These are phyloP conservation scores for Nemophila menziesii DNA, from an alignment of 257 asterid genomes.

Conservation along the genomic window DNA sequence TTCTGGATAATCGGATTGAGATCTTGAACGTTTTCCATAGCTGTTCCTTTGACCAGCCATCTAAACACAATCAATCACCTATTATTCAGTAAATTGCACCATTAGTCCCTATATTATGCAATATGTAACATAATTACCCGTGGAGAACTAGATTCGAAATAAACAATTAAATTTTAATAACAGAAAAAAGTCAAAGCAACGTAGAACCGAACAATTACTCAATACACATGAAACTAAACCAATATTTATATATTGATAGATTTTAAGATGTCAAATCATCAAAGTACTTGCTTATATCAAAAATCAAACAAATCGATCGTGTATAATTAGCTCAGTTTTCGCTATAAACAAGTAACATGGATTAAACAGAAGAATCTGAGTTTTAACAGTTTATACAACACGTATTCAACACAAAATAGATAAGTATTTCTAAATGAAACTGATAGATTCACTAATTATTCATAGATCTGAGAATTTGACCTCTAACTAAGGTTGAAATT, in stretches of 20 bases:
- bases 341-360: not conserved
- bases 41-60: slow-evolving; percentile 87
- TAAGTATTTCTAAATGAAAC: too few relatives aligned
- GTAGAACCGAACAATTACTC: not conserved
- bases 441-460: not conserved
- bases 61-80: slow-evolving; percentile 16
- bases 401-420: not conserved
- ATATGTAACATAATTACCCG: too few relatives aligned
- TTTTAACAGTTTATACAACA: not conserved
- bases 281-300: not conserved
- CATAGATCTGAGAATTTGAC: slow-evolving; percentile 8
- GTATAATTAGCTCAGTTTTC: too few relatives aligned
- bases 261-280: not conserved
- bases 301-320: not conserved
- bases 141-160: too few relatives aligned
- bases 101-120: too few relatives aligned
- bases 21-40: slow-evolving; percentile 66
- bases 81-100: not conserved
- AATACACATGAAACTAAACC: not conserved
- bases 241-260: not conserved
- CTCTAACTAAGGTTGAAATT: not conserved
- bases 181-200: too few relatives aligned
- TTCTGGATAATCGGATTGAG: slow-evolving; percentile 48
- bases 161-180: too few relatives aligned
- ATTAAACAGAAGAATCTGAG: not conserved